phyloP scores from a whole-genome alignment of 352 stramenopile species.

The Globisporangium nodosum region DNA sequence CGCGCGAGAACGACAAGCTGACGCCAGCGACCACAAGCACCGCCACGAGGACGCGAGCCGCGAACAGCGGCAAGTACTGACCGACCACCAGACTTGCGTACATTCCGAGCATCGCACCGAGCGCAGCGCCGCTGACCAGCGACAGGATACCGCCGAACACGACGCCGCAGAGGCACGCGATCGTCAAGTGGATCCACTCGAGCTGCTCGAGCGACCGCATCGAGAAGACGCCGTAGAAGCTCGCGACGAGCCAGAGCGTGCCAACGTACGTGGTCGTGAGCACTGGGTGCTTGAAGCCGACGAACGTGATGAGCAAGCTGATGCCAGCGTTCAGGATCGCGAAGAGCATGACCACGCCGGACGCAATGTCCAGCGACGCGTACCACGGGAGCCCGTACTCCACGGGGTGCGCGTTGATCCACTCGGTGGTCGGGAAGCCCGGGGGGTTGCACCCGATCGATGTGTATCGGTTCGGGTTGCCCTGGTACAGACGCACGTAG shows the following conservation, averaged over 20 bases:
- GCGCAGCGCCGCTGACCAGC: slow-evolving; percentile 47
- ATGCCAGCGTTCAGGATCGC: slow-evolving; percentile 51
- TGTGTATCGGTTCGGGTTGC: slow-evolving; percentile 85
- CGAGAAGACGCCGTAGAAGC: slow-evolving; percentile 69
- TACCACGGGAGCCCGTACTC: slow-evolving; percentile 85
- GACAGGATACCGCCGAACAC: slow-evolving; percentile 68
- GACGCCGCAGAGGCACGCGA: slow-evolving; percentile 64
- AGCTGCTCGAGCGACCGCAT: slow-evolving; percentile 37
- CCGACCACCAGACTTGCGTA: slow-evolving; percentile 53
- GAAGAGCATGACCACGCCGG: slow-evolving; percentile 37
- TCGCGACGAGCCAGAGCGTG: slow-evolving; percentile 53
- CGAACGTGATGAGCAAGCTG: slow-evolving; percentile 53
- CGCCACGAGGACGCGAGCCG: slow-evolving; percentile 48
- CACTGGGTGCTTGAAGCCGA: slow-evolving; percentile 43
- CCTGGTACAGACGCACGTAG: slow-evolving; percentile 94
- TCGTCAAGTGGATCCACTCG: slow-evolving; percentile 57
- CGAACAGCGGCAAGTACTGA: slow-evolving; percentile 65
- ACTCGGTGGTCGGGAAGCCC: slow-evolving; percentile 87
- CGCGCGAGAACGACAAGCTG: slow-evolving; percentile 27
- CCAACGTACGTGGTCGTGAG: slow-evolving; percentile 48
- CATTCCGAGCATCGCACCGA: slow-evolving; percentile 62
- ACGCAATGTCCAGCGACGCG: slow-evolving; percentile 49
- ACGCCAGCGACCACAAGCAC: slow-evolving; percentile 39
- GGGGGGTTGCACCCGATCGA: slow-evolving; percentile 91
- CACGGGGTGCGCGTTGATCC: slow-evolving; percentile 89